phyloP scores from a whole-genome alignment of 148 eudicot genomes.

The Vaccinium darrowii region DNA sequence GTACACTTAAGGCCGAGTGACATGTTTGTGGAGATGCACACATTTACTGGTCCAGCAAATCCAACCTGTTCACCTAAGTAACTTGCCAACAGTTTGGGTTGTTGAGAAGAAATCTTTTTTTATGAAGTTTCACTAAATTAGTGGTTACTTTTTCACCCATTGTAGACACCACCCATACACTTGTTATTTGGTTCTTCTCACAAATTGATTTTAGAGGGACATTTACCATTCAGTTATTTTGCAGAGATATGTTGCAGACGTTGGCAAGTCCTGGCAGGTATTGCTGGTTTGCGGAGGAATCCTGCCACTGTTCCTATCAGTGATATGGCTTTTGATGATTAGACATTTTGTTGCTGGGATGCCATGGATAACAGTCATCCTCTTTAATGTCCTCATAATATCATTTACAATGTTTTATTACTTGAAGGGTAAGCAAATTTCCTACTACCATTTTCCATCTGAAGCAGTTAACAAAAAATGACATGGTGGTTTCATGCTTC shows the following conservation, averaged over 20 bases:
- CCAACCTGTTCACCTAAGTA: background rate
- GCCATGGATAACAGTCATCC: constrained; percentile 93
- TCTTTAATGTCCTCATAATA: constrained; percentile 76
- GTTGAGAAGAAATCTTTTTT: background rate
- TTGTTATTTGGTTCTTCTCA: constrained; percentile 44
- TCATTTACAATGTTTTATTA: constrained; percentile 87
- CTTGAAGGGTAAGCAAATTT: constrained; percentile 64
- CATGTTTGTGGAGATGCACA: background rate
- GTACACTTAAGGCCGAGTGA: background rate
- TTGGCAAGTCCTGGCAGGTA: constrained; percentile 92
- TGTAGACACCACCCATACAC: too few species aligned
- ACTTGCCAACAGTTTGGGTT: background rate
- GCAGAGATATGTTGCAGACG: constrained; percentile 98
- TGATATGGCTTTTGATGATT: constrained; percentile 88
- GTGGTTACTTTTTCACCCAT: background rate
- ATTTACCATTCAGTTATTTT: constrained; percentile 20
- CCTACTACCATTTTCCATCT: background rate
- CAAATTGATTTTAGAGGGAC: background rate
- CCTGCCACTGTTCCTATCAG: constrained; percentile 76
- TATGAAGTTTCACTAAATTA: background rate
- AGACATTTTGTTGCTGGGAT: constrained; percentile 92
- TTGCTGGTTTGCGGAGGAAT: constrained; percentile 93
- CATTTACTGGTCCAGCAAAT: background rate
- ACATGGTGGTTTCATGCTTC: constrained; percentile 7
- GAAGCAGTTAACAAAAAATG: background rate